These are phyloP conservation scores for Gastrolobium villosum DNA, from an alignment of 306 rosid species.

Conservation along the genomic window DNA sequence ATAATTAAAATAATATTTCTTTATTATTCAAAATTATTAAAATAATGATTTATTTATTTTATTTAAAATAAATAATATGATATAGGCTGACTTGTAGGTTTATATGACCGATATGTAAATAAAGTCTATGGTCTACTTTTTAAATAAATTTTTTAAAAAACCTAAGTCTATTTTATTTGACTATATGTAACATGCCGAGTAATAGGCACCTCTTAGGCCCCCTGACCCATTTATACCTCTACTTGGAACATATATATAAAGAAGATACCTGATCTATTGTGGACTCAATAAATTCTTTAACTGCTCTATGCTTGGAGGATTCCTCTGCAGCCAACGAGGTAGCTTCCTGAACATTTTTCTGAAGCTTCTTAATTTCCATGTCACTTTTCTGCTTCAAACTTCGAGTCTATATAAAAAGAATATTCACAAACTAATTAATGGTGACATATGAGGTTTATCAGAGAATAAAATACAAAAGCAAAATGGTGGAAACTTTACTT, in stretches of 20 bases:
- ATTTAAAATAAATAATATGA: too few species aligned
- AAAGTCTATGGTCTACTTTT: too few species aligned
- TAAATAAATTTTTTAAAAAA: too few species aligned
- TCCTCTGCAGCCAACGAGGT: conserved; percentile 59
- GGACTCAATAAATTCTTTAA: conserved; percentile 62
- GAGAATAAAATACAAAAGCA: background rate
- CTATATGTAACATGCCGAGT: too few species aligned
- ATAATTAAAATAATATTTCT: too few species aligned
- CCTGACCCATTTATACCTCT: too few species aligned
- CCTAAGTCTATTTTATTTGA: too few species aligned
- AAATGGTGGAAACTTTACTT: conserved; percentile 57
- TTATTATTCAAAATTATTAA: too few species aligned
- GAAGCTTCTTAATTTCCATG: conserved; percentile 60
- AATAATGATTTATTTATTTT: too few species aligned
- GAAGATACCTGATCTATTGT: conserved; percentile 71
- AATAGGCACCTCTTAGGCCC: too few species aligned
- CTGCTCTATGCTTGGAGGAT: conserved; percentile 61
- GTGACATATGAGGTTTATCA: background rate
- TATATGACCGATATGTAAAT: too few species aligned
- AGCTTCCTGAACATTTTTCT: conserved; percentile 52
- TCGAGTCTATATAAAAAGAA: conserved; percentile 62
- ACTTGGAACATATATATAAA: background rate
- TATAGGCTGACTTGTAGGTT: too few species aligned
- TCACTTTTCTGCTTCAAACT: conserved; percentile 68
- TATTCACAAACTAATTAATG: conserved; percentile 34